Base-by-base conservation (phyloP, 139 green algal genomes). In the Auxenochlorella pyrenoidosa region DNA sequence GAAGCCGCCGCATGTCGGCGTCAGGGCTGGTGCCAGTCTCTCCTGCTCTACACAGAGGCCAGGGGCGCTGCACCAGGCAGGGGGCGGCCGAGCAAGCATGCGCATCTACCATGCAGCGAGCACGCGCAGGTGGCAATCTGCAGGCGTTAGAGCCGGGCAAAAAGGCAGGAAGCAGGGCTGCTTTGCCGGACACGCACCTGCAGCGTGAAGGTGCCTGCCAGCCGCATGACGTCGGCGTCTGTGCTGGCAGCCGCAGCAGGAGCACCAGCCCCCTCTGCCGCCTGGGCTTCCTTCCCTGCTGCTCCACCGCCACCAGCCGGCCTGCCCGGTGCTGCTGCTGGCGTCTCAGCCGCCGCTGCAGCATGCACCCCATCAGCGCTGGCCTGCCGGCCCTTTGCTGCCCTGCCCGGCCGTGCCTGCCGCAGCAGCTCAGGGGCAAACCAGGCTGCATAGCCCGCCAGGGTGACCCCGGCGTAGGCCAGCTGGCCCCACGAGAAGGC, bases 401-500 rank as follows among this genome's bases (percentile, higher is more conserved):
- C 32, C 30, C n/a, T 44, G 76, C 76, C 44, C 6, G 41, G 40
- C 26, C 22, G 6, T 1, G 16, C 21, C 38, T 43, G 12, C 1
- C 83, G 13, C 54, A 82, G 26, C 30, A 83, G 59, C 10, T 83
- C 58, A 18, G 71, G 68, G 47, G 71, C n/a, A 77, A 90, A 89
- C 24, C 80, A 82, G 21, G 65, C 78, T 26, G 44, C 72, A 72
- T 96, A 96, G 5, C 91, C 92, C 4, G 87, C 18, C 51, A 92
- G 34, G 4, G 73, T 89, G 30, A 93, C 88, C 0, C 38, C 85
- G 8, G 89, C 89, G 75, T 96, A 95, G 0, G 90, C 90, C 18
- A 97, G 82, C 93, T 97, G 93, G 3, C 90, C 90, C 26, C 83
- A 83, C 3, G 90, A 94, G 68, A 98, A 95, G 8, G 93, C 83